Base-by-base conservation (phyloP, 345 rosid genomes). In the Populus simonii region DNA sequence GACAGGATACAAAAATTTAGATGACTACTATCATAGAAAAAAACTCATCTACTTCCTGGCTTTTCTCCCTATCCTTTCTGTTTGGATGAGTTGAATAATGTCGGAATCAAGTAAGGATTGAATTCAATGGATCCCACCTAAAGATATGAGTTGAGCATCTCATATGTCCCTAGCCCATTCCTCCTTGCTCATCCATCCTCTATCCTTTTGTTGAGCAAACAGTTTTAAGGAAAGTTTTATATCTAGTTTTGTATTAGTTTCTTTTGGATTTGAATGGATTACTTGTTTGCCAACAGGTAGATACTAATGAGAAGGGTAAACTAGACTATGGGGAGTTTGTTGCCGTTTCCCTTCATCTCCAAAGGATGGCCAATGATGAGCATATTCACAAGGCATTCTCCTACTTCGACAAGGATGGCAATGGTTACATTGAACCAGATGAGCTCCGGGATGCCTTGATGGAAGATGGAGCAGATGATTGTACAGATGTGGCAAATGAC, bases 371-470 rank as follows among this genome's bases (percentile, higher is more conserved):
- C 63, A 90, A 96, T 66, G 99, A 96, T 63, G 99, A 96, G 84
- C 99, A 96, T 89, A 92, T 96, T 74, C 97, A 78, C 72, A 94
- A 88, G 87, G 98, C 99, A 51, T 96, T 96, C 88, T 94, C 99
- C 39, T 94, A 90, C 87, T 96, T 96, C 72, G 99, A 96, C 92
- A 94, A 90, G 85, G 97, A 96, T 78, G 93, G 90, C 33, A 89
- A 90, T 75, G 98, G 97, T 79, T 92, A 75, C 83, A 96, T 96
- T 27, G 92, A 91, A 47, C 98, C 98, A 36, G 84, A 91, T 49
- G 99, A 96, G 92, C 99, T 96, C 70, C 88, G 90, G 16, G 91
- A 92, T 78, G 88, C 98, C 62, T 83, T 96, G 82, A 91, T 89
- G 94, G 99, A 96, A 85, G 97, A 96, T 80, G 99, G 97, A 82